These are phyloP conservation scores for Fusarium chuoi DNA, from an alignment of 2,329 filamentous ascomycete species.

Conservation along the genomic window DNA sequence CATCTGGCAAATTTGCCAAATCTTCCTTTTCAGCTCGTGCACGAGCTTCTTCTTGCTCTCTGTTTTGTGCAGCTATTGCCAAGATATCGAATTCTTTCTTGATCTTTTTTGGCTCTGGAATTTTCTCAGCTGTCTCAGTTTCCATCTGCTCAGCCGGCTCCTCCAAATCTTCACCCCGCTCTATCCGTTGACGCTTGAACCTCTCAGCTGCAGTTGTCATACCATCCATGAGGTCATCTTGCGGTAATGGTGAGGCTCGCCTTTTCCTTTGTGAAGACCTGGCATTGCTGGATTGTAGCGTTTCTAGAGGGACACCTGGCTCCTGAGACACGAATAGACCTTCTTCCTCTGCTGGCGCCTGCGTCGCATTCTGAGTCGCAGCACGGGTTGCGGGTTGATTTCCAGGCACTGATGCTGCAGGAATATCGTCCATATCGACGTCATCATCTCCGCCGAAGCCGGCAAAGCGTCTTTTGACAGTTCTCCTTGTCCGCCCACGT, in stretches of 20 bases:
- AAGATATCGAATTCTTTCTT: conserved; percentile 75
- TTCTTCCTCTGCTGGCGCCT: conserved; percentile 46
- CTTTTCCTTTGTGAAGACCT: conserved; percentile 57
- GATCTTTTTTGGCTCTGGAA: conserved; percentile 52
- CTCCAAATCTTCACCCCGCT: conserved; percentile 61
- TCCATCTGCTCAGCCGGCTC: conserved; percentile 44
- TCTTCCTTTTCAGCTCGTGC: conserved; percentile 65
- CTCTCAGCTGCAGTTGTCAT: conserved; percentile 81
- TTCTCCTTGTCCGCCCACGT: conserved; percentile 48
- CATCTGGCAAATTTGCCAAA: conserved; percentile 63
- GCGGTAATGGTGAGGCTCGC: conserved; percentile 52
- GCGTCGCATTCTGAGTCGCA: not conserved
- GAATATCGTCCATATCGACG: conserved; percentile 48
- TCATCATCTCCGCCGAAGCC: conserved; percentile 70
- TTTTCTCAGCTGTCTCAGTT: conserved; percentile 21
- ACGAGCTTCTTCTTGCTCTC: conserved; percentile 74
- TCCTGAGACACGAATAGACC: conserved; percentile 69
- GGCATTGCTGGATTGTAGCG: conserved; percentile 32
- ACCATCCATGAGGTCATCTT: conserved; percentile 72
- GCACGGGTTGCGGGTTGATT: not conserved
- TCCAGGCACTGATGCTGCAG: conserved; percentile 5
- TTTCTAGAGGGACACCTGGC: conserved; percentile 36
- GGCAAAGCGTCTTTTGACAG: conserved; percentile 71
- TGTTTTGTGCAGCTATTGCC: conserved; percentile 69
- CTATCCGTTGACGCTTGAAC: conserved; percentile 81